Evolutionary conservation across 2,329 filamentous ascomycete species (phyloP).

Genomic region (Colletotrichum sansevieriae): DNA sequence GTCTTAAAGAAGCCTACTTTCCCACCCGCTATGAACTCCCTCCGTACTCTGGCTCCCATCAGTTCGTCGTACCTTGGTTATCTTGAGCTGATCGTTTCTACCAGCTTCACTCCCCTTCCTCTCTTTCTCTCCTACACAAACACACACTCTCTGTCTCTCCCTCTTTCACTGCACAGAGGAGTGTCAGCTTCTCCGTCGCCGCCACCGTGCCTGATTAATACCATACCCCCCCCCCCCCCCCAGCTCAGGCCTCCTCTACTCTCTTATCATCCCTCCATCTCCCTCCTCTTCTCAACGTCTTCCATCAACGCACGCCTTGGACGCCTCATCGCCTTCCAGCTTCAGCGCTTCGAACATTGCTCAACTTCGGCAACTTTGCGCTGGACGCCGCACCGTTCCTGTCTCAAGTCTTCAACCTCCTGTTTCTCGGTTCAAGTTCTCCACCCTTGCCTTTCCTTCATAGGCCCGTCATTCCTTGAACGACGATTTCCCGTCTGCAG

Average conservation of each 20-base stretch:
- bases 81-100: slow-evolving; percentile 41
- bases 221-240: slow-evolving; percentile 25
- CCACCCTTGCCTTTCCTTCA: slow-evolving; percentile 21
- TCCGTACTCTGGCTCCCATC: slow-evolving; percentile 39
- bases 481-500: slow-evolving; percentile 34
- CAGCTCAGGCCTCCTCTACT: slow-evolving; percentile 39
- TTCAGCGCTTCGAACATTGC: slow-evolving; percentile 36
- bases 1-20: slow-evolving; percentile 46
- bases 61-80: slow-evolving; percentile 43
- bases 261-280: slow-evolving; percentile 31
- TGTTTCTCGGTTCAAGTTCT: slow-evolving; percentile 27
- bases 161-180: slow-evolving; percentile 9
- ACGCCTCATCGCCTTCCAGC: slow-evolving; percentile 20
- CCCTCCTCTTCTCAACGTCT: slow-evolving; percentile 12
- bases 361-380: slow-evolving; percentile 41
- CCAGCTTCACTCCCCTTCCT: slow-evolving; percentile 36
- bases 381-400: slow-evolving; percentile 42
- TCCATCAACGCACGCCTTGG: slow-evolving; percentile 17
- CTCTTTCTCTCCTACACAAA: slow-evolving; percentile 9
- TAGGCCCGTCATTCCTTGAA: slow-evolving; percentile 27
- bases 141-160: slow-evolving; percentile 9
- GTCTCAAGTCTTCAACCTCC: slow-evolving; percentile 38
- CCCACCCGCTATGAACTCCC: slow-evolving; percentile 43
- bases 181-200: slow-evolving; percentile 31
- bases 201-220: slow-evolving; percentile 40